Base-by-base conservation (phyloP, 257 asterid species). In the Primulina tabacum region DNA sequence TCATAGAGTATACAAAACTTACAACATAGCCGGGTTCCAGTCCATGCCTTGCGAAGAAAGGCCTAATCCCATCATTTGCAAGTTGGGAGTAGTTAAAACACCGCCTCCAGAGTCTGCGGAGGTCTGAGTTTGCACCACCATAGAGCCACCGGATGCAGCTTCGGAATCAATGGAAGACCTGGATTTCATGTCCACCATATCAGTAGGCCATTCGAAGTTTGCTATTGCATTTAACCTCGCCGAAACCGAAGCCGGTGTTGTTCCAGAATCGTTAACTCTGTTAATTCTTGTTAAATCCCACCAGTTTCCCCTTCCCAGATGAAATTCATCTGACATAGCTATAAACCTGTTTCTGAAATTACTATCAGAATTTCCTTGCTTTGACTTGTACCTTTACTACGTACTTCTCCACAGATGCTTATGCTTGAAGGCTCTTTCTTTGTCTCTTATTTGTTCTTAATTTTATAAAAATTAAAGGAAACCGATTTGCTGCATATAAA, bases 61-160 rank as follows among this genome's bases (percentile, higher is more conserved):
- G 71, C 92, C 93, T 76, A 90, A 81, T 0, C 87, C 97, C 93
- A 86, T 85, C 63, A 90, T 73, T 29, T 88, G 97, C 76, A 88
- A 78, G 66, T 75, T 78, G 32, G 85, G 84, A 71, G 80, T 78
- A 0, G 77, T 53, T 5, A 84, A 74, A 56, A 70, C 43, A 9
- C 62, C 83, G 1, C 67, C 80, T 1, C 65, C 79, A 2, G 28
- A 62, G 3, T 66, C 71, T 2, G 57, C 69, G 3, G 82, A 7
- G 4, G 80, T 28, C 3, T 76, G 73, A 11, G 78, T 62, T 73
- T 79, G 84, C 50, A 72, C 73, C 72, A 85, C 78, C 75, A 70
- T 70, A 24, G 82, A 73, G 75, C 80, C 67, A 3, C 75, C 78
- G 0, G 79, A 65, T 0, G 67, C 75, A 2, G 85, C 59, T 5